Base-by-base conservation (phyloP, 2,329 filamentous ascomycete genomes). In the Teratosphaeria pseudoeucalypti region DNA sequence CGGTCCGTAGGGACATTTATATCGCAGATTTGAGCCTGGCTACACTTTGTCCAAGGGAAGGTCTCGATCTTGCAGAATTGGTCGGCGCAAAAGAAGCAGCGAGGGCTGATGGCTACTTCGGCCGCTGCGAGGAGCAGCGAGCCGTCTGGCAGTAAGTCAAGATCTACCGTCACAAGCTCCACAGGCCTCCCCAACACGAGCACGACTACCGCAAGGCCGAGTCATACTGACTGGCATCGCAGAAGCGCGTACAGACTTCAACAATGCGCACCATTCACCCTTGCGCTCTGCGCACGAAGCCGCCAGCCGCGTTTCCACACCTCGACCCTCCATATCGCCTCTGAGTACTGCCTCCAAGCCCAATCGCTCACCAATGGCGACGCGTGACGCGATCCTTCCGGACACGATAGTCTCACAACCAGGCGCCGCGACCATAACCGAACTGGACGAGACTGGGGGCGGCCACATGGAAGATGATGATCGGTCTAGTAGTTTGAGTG, bases 401-500 rank as follows among this genome's bases (percentile, higher is more conserved):
- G 26, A 57, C n/a, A 58, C 29, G 16, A 11, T 23, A 49, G 43
- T 49, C 43, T 49, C 43, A 23, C 43, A 49, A 23, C 5, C 19
- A 9, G 43, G n/a, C 16, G 43, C 43, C 19, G 19, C 43, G 9
- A n/a, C 14, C 27, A 16, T 16, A 7, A 34, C 39, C 54, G 43
- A 62, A 32, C 56, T 26, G 19, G 52, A 19, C 34, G 54, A 43
- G 34, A 54, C 52, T 54, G 59, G 57, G 37, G 55, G 55, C 49
- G 61, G 56, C 49, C 64, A 64, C 61, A 64, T 66, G 14, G 58
- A 63, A 55, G 66, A 57, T 9, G 58, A 71, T 58, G 68, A 73
- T 72, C 81, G 88, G 57, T 96, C 92, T 47, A 97, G 92, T 74
- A 94, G 91, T 69, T 81, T 97, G 67, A 96, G 90, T 77, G 92